Conservation (phyloP, 306 rosid genomes). For the Ziziphus jujuba region DNA sequence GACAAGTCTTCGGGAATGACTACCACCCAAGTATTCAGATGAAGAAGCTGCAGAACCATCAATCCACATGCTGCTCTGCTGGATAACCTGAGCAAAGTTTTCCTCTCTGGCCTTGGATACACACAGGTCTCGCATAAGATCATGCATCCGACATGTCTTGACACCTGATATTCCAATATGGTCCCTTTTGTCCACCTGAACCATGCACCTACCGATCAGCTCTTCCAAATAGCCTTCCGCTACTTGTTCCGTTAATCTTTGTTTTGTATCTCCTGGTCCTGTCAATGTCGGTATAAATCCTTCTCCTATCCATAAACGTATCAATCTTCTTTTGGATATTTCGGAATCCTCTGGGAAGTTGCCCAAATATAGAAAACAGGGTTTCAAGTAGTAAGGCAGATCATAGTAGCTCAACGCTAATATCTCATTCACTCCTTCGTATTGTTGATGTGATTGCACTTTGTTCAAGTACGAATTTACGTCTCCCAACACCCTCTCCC, state of each 20-base stretch:
- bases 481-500: not conserved
- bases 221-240: conserved; percentile 39
- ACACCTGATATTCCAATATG: conserved; percentile 35
- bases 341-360: conserved; percentile 7
- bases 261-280: not conserved
- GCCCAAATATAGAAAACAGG: conserved; percentile 22
- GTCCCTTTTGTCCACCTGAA: conserved; percentile 46
- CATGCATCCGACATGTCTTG: conserved; percentile 53
- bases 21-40: conserved; percentile 12
- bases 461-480: not conserved
- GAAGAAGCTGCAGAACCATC: conserved; percentile 10
- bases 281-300: not conserved
- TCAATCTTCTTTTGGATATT: conserved; percentile 9
- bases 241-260: conserved; percentile 37
- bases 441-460: not conserved
- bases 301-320: conserved; percentile 24
- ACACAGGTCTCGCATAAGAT: conserved; percentile 55
- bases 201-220: conserved; percentile 48
- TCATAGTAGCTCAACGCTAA: conserved; percentile 20
- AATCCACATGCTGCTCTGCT: not conserved
- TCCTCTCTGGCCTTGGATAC: conserved; percentile 38
- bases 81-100: conserved; percentile 26
- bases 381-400: conserved; percentile 18
- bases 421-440: not conserved
- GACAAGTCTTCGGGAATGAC: conserved; percentile 1